These are phyloP conservation scores for Penicillium cosmopolitanum DNA, from an alignment of 495 filamentous ascomycete genomes.

Conservation along the genomic window DNA sequence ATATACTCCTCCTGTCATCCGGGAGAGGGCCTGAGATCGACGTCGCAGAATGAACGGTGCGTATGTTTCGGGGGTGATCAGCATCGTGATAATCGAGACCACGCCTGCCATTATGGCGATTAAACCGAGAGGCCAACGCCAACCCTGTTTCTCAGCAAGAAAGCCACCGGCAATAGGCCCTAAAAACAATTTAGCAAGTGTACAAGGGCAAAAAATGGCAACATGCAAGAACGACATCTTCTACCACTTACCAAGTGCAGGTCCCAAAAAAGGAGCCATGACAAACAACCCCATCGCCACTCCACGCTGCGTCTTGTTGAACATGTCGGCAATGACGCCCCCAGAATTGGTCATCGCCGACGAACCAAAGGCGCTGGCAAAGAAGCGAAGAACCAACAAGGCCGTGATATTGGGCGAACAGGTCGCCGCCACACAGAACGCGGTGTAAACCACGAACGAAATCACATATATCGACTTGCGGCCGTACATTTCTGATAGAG, in stretches of 20 bases:
- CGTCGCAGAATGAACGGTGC: neutral
- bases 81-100: constrained; percentile 5
- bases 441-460: constrained; percentile 57
- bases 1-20: neutral
- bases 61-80: constrained; percentile 5
- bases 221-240: neutral
- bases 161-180: constrained; percentile 5
- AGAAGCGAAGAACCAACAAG: constrained; percentile 67
- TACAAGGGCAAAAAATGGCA: neutral
- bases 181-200: neutral
- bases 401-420: constrained; percentile 58
- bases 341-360: constrained; percentile 65
- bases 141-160: constrained; percentile 1
- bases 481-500: constrained; percentile 59
- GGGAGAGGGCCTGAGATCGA: neutral
- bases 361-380: constrained; percentile 67
- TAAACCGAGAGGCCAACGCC: constrained; percentile 7
- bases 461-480: constrained; percentile 62
- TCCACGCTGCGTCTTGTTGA: constrained; percentile 56
- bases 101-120: neutral
- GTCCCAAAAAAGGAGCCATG: constrained; percentile 58
- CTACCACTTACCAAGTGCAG: constrained; percentile 16
- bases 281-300: constrained; percentile 59
- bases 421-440: constrained; percentile 63
- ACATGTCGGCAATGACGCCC: constrained; percentile 71